Evolutionary conservation across 768 basidiomycete genomes (phyloP).

Genomic region (Mrakia frigida): DNA sequence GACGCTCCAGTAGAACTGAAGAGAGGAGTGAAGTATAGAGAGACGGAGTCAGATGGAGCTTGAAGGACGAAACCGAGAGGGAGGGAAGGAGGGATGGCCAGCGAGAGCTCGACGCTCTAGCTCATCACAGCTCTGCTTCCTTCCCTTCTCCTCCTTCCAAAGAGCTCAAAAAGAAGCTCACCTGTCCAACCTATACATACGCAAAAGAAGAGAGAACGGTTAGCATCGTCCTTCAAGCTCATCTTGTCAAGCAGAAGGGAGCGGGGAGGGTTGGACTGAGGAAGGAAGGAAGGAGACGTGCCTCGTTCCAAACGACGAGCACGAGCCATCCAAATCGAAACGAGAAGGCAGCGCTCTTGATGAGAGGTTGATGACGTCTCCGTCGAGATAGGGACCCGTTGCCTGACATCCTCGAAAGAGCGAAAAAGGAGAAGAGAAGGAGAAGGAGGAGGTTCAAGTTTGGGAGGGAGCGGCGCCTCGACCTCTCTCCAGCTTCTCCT

Average conservation of each 20-base stretch:
- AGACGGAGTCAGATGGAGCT: not conserved
- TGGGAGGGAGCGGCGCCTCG: not conserved
- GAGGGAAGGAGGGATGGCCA: not conserved
- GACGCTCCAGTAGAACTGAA: conserved; percentile 30
- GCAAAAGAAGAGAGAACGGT: not conserved
- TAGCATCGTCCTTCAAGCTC: not conserved
- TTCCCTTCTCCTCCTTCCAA: not conserved
- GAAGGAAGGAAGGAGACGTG: not conserved
- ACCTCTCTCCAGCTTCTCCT: no score
- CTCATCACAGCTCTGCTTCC: not conserved
- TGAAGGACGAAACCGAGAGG: not conserved
- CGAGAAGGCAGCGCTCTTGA: conserved; percentile 19
- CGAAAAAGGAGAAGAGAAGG: not conserved
- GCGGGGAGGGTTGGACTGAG: no score
- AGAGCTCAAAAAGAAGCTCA: not conserved
- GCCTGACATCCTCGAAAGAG: not conserved
- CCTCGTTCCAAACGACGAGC: conserved; percentile 32
- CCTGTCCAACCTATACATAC: conserved; percentile 25
- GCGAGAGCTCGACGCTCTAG: not conserved
- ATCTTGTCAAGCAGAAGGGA: no score
- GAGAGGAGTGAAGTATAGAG: not conserved
- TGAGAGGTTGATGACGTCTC: not conserved
- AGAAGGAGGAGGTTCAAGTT: not conserved
- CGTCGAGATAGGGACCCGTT: not conserved
- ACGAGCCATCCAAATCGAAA: conserved; percentile 29